Evolutionary conservation across 1,139 yeast genomes (phyloP), one percentile per base, ranked within the genome.

Genomic region (Hanseniaspora sp.): DNA sequence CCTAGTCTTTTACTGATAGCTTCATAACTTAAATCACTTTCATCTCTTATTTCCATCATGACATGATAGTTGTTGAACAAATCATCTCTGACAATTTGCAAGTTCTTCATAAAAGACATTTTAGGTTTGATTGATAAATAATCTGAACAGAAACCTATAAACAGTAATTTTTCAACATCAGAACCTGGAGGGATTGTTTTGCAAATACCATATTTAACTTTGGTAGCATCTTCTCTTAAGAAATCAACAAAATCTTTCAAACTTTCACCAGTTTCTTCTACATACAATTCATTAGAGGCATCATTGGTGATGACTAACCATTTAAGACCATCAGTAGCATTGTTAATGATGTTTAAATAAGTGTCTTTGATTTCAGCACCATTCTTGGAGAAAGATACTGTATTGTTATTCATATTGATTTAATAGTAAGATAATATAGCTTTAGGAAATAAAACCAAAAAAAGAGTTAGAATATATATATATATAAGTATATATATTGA

Each of bases 71-170:
- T 95, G 60, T 75, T 75, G 62, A 84, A 74, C 29, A 80, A 73
- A 57, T 75, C 79, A 53, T 65, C 64, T 34, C 90, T 78, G 15
- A 84, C 84, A 44, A 81, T 84, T 46, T 86, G 86, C 61, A 83
- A 82, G 68, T 84, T 84, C 59, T 80, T 71, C 31, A 90, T 88
- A 69, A 82, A 84, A 1, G 88, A 81, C 56, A 86, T 77, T 62
- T 87, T 76, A 41, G 82, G 74, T 66, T 82, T 83, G 62, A 85
- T 73, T 7, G 90, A 86, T n/a, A 90, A 82, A 56, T 83, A 80
- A 66, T 84, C 92, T 7, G 94, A 92, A 71, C 95, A 86, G 96
- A 96, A 92, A 53, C 97, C 97, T 53, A 92, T 75, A 55, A 92
- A 74, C 49, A 90, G 78, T 61, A 85, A 75, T 72, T 94, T 94